A percentile compares a stretch with the other conserved stretches of the same genome.
Conservation (phyloP, 1,284 basidiomycete genomes). For the Austropuccinia psidii region DNA sequence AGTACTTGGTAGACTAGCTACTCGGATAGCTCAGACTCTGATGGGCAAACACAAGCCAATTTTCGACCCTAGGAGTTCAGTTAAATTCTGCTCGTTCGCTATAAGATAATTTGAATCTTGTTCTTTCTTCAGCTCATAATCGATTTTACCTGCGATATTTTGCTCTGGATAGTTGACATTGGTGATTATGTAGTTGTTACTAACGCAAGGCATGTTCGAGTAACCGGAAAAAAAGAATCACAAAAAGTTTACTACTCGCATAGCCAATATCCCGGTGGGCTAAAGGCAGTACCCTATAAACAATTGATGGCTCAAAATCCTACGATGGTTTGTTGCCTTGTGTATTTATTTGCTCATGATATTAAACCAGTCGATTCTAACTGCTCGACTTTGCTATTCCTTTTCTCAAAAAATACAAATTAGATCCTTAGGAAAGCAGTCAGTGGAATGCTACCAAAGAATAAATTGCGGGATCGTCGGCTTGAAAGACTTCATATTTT, state of each 20-base stretch:
- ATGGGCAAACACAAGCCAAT: slow-evolving; percentile 99
- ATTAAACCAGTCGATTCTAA: neutral
- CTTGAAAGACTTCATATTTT: slow-evolving; percentile 79
- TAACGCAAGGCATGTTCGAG: slow-evolving; percentile 71
- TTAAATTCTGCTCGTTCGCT: neutral
- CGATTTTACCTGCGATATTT: neutral
- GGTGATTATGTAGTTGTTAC: slow-evolving; percentile 98
- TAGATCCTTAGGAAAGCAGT: slow-evolving; percentile 92
- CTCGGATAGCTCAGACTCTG: slow-evolving; percentile 82
- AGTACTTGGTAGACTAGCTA: slow-evolving; percentile 83
- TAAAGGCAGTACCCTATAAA: slow-evolving; percentile 79
- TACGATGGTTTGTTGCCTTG: slow-evolving; percentile 65
- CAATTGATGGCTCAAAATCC: slow-evolving; percentile 75
- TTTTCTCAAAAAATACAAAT: neutral
- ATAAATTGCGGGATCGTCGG: slow-evolving; percentile 76
- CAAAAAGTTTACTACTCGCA: slow-evolving; percentile 85
- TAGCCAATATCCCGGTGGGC: slow-evolving; percentile 84
- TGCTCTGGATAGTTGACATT: slow-evolving; percentile 55
- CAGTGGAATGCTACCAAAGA: slow-evolving; percentile 93
- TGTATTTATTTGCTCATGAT: too few relatives aligned
- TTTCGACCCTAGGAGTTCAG: slow-evolving; percentile 71
- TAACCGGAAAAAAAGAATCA: slow-evolving; percentile 81
- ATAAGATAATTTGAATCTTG: too few relatives aligned
- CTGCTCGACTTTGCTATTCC: neutral
- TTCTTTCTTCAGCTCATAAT: neutral